Percentiles rank a stretch among this genome's conserved stretches.
Conservation (phyloP, 2,329 filamentous ascomycete genomes). For the Aspergillus unguis region DNA sequence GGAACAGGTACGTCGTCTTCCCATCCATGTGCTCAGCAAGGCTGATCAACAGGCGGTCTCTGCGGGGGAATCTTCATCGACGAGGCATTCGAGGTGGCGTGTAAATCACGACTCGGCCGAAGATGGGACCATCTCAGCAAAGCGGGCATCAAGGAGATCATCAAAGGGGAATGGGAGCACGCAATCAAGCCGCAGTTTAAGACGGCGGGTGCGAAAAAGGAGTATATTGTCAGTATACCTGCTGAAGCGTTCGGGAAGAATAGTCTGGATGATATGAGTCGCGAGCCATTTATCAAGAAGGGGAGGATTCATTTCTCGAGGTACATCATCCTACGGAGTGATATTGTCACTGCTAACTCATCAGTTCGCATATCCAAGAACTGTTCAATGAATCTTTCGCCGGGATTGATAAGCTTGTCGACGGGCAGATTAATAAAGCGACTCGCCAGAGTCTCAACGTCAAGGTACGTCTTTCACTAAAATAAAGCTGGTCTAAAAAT, state of each 20-base stretch:
- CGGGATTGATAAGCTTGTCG: not conserved
- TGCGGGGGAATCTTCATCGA: constrained; percentile 9
- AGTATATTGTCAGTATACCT: not conserved
- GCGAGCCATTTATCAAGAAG: constrained; percentile 5
- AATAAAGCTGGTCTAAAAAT: no score
- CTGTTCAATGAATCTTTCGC: constrained; percentile 1
- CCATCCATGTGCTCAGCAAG: not conserved
- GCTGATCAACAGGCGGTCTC: not conserved
- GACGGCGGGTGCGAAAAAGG: not conserved
- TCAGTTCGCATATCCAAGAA: constrained; percentile 3
- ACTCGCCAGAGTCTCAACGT: not conserved
- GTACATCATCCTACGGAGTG: not conserved
- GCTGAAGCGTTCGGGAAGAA: constrained; percentile 1
- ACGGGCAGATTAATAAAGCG: not conserved
- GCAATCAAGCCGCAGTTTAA: constrained; percentile 2
- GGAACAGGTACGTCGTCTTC: constrained; percentile 3
- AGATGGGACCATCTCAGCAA: constrained; percentile 4
- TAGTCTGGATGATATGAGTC: not conserved
- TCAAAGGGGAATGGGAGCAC: constrained; percentile 6
- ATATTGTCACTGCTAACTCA: not conserved
- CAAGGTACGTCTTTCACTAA: constrained; percentile 6
- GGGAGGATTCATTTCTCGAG: constrained; percentile 5
- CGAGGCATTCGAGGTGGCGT: constrained; percentile 1
- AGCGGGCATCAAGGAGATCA: constrained; percentile 1
- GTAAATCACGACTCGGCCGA: constrained; percentile 1